These are phyloP conservation scores for Sporisorium scitamineum DNA, from an alignment of 1,284 basidiomycete genomes.

Conservation along the genomic window DNA sequence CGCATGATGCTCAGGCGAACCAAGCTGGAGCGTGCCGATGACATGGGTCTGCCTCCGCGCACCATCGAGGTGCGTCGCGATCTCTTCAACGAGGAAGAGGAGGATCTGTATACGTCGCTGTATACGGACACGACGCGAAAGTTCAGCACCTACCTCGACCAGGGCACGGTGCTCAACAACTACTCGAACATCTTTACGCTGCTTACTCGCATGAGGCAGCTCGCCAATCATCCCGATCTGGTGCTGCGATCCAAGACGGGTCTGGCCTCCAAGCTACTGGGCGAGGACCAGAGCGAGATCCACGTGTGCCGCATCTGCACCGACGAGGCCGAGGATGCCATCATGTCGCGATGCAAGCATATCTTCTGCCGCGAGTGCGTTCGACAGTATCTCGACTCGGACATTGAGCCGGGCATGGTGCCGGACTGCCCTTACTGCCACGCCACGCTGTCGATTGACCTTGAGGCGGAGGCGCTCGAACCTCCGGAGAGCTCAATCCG, in stretches of 20 bases:
- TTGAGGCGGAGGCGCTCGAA: conserved; percentile 92
- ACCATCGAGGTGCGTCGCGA: conserved; percentile 90
- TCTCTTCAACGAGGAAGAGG: conserved; percentile 95
- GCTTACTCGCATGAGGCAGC: conserved; percentile 69
- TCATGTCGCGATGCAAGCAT: conserved; percentile 85
- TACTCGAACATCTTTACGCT: conserved; percentile 72
- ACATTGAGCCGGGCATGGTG: conserved; percentile 73
- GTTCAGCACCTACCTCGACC: conserved; percentile 89
- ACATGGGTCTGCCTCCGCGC: conserved; percentile 94
- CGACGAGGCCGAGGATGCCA: conserved; percentile 96
- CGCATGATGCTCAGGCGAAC: conserved; percentile 88
- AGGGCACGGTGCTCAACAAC: conserved; percentile 79
- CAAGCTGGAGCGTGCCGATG: conserved; percentile 92
- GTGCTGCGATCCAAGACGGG: conserved; percentile 86
- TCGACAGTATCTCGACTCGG: conserved; percentile 84
- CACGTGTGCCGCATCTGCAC: conserved; percentile 88
- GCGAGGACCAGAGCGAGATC: conserved; percentile 62
- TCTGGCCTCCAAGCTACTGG: conserved; percentile 56
- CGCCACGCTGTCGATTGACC: conserved; percentile 89
- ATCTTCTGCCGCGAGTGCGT: conserved; percentile 91
- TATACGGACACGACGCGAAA: conserved; percentile 93
- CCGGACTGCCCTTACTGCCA: conserved; percentile 97
- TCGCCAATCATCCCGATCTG: conserved; percentile 79
- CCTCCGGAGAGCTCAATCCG: conserved; percentile 73
- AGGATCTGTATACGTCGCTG: conserved; percentile 91